Percentiles rank a stretch among this genome's conserved stretches.
These are phyloP conservation scores for Ophiostoma australiae DNA, from an alignment of 2,329 filamentous ascomycete species.

Conservation along the genomic window DNA sequence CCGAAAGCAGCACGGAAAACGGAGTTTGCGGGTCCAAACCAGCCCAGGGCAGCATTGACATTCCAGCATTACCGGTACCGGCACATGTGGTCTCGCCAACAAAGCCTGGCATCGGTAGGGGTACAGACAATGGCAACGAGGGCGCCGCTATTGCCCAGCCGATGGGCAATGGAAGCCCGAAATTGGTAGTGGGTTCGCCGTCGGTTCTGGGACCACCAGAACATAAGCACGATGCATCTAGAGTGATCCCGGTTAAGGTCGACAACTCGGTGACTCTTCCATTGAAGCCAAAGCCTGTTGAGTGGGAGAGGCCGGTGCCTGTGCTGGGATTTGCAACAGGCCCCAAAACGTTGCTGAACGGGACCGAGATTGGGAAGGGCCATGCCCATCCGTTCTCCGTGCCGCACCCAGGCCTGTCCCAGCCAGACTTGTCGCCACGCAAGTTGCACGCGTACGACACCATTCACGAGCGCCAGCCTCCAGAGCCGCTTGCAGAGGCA, in stretches of 20 bases:
- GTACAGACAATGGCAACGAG: background rate
- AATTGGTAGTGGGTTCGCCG: background rate
- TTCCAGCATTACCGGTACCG: background rate
- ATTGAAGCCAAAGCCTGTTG: background rate
- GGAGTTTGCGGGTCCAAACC: background rate
- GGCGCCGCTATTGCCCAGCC: background rate
- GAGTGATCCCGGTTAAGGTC: constrained; percentile 20
- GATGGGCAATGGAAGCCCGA: background rate
- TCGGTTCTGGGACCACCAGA: constrained; percentile 3
- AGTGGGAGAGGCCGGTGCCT: background rate
- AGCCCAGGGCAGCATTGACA: background rate
- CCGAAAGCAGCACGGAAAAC: background rate
- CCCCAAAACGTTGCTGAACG: background rate
- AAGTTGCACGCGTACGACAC: constrained; percentile 40
- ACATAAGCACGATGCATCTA: background rate
- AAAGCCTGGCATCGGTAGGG: background rate
- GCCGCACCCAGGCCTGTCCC: constrained; percentile 40
- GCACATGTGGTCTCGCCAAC: background rate
- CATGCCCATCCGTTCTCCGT: constrained; percentile 41
- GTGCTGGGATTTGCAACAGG: background rate
- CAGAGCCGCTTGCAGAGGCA: constrained; percentile 23
- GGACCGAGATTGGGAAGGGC: constrained; percentile 27
- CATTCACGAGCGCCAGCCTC: constrained; percentile 36
- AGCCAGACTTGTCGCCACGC: constrained; percentile 40
- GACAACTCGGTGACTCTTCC: constrained; percentile 11